Evolutionary conservation across 345 rosid species (phyloP), one percentile per base, ranked within the genome.

Genomic region (Ceriops tagal): DNA sequence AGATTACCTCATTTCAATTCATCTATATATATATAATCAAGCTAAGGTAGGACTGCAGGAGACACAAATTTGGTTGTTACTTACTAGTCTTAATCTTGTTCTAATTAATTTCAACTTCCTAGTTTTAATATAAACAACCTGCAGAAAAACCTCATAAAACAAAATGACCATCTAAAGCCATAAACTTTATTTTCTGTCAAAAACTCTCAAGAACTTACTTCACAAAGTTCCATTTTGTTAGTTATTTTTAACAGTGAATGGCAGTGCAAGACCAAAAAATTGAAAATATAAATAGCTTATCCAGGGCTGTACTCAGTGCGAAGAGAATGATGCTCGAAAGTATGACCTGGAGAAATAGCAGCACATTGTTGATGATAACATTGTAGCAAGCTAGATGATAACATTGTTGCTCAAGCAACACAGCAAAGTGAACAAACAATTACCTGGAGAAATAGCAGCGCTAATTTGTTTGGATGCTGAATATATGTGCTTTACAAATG

Each of bases 401-500:
- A 43, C 19, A 43, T 3, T 11, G 49, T 13, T 15, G 16, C 5
- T 13, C 5, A 15, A 43, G 49, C 19, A 56, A 27, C 11, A 35
- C 8, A 62, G 37, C n/a, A 35, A 37, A 66, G 8, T 24, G n/a
- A 3, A 73, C 58, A n/a, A 26, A n/a, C 18, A 30, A 70, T 72
- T 77, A 89, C 93, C 97, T n/a, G 93, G 92, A 64, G 97, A 89
- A 65, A 91, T 82, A 57, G 92, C 96, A 39, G 96, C 72, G 75
- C 95, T 91, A 65, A 91, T 83, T 80, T 91, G 93, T 71, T 91
- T 91, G 52, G 97, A 91, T 65, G 97, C 96, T 32, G 90, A 83
- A 78, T 85, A 91, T 46, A 91, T 77, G 79, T 86, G 90, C 79
- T 82, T 89, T 63, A 91, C 76, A 82, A 91, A 86, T 62, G 96